Evolutionary conservation across 768 basidiomycete genomes (phyloP).

Genomic region (Lactarius sanguifluus): DNA sequence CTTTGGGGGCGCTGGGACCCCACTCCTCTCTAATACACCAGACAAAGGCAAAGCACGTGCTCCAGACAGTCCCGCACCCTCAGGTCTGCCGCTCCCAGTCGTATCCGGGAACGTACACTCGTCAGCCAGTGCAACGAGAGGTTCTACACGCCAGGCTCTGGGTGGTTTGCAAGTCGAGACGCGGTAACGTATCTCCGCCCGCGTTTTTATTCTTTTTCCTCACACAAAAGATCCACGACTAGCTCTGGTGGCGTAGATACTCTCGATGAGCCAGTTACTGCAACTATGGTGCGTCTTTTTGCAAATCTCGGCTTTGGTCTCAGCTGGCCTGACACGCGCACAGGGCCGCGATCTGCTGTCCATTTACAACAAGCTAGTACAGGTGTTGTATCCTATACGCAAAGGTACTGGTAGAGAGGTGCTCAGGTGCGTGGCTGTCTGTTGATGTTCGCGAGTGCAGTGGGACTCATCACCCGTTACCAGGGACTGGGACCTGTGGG

Average conservation of each 20-base stretch:
- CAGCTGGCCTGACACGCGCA: constrained; percentile 2
- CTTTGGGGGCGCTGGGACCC: constrained; percentile 51
- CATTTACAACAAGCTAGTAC: constrained; percentile 89
- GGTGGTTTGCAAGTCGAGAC: constrained; percentile 91
- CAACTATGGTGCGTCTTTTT: constrained; percentile 70
- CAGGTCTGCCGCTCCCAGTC: constrained; percentile 37
- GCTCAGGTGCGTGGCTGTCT: constrained; percentile 51
- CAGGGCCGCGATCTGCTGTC: constrained; percentile 88
- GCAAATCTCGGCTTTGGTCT: constrained; percentile 20
- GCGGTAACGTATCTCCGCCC: constrained; percentile 46
- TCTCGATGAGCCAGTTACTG: constrained; percentile 86
- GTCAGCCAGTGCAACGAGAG: constrained; percentile 37
- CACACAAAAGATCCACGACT: background rate
- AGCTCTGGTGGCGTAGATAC: constrained; percentile 86
- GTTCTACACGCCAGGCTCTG: constrained; percentile 58
- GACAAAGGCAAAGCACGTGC: constrained; percentile 77
- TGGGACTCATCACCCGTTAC: background rate
- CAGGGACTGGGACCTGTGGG: constrained; percentile 99
- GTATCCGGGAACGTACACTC: constrained; percentile 76
- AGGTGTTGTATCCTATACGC: constrained; percentile 85
- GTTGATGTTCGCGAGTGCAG: constrained; percentile 14
- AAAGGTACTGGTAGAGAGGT: constrained; percentile 75
- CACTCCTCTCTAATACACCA: constrained; percentile 36
- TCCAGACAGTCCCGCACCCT: constrained; percentile 51
- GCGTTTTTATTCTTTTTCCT: background rate